Evolutionary conservation across 306 rosid species (phyloP).

Genomic region (Cicer pinnatifidum): DNA sequence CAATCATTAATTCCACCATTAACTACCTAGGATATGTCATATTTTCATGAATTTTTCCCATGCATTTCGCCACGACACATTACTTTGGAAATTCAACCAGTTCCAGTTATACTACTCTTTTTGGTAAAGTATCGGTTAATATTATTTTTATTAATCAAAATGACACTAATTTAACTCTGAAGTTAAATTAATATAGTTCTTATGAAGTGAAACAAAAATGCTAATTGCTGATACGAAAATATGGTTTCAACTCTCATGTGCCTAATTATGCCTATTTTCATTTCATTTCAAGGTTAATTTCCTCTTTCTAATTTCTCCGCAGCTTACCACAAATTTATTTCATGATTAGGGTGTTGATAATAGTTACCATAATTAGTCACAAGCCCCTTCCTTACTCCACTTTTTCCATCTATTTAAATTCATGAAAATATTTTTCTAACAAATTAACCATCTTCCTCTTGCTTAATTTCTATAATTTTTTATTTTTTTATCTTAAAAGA

Average conservation of each 20-base stretch:
- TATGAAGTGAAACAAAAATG: neutral
- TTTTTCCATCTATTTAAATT: too few relatives aligned
- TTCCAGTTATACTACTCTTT: neutral
- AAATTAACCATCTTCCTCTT: too few relatives aligned
- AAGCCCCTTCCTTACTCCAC: too few relatives aligned
- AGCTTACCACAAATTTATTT: neutral
- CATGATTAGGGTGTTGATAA: too few relatives aligned
- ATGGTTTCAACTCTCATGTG: neutral
- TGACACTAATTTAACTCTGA: too few relatives aligned
- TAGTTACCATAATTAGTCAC: too few relatives aligned
- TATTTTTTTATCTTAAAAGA: too few relatives aligned
- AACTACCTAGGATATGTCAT: neutral
- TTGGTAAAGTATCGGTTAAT: neutral
- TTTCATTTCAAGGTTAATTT: neutral
- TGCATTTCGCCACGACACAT: neutral
- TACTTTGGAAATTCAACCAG: neutral
- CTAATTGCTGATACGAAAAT: neutral
- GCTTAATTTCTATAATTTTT: too few relatives aligned
- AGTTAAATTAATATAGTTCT: too few relatives aligned
- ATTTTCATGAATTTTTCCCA: neutral
- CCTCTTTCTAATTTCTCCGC: neutral
- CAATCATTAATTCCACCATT: neutral
- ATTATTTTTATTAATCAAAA: neutral
- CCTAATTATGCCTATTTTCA: neutral
- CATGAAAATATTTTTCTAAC: too few relatives aligned